A percentile compares a stretch with the other conserved stretches of the same genome.
These are phyloP conservation scores for Fusarium temperatum DNA, from an alignment of 2,329 filamentous ascomycete species.

Conservation along the genomic window DNA sequence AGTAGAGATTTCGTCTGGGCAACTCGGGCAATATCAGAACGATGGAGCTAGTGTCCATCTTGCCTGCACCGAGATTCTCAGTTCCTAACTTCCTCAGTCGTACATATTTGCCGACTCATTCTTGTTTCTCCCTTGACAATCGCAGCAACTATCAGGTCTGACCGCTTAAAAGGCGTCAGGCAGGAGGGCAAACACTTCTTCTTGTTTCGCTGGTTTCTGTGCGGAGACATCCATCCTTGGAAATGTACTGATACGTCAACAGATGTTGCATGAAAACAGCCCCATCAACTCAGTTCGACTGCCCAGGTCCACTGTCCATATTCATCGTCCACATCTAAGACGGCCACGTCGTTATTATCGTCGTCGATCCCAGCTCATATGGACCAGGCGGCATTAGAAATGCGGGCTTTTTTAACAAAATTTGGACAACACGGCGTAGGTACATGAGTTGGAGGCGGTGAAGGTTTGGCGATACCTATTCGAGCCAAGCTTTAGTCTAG, in stretches of 20 bases:
- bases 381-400: conserved; percentile 31
- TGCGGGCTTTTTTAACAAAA: conserved; percentile 39
- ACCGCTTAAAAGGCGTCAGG: conserved; percentile 35
- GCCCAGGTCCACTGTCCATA: not conserved
- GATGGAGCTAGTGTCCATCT: not conserved
- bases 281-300: not conserved
- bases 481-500: conserved; percentile 30
- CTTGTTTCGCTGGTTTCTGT: conserved; percentile 11
- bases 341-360: conserved; percentile 28
- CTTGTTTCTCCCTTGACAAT: conserved; percentile 28
- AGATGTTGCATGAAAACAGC: conserved; percentile 7
- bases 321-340: conserved; percentile 3
- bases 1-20: not conserved
- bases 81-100: not conserved
- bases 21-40: not conserved
- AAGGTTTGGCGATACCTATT: conserved; percentile 42
- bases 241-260: conserved; percentile 7
- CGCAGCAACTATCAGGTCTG: conserved; percentile 38
- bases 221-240: conserved; percentile 16
- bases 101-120: not conserved
- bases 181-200: conserved; percentile 15
- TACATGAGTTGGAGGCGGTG: conserved; percentile 36
- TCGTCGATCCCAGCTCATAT: conserved; percentile 25
- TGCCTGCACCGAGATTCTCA: not conserved
- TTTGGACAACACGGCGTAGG: conserved; percentile 16